Percentiles rank a stretch among this genome's conserved stretches.
Conservation (phyloP, 331 rosid genomes). For the Arachis monticola region DNA sequence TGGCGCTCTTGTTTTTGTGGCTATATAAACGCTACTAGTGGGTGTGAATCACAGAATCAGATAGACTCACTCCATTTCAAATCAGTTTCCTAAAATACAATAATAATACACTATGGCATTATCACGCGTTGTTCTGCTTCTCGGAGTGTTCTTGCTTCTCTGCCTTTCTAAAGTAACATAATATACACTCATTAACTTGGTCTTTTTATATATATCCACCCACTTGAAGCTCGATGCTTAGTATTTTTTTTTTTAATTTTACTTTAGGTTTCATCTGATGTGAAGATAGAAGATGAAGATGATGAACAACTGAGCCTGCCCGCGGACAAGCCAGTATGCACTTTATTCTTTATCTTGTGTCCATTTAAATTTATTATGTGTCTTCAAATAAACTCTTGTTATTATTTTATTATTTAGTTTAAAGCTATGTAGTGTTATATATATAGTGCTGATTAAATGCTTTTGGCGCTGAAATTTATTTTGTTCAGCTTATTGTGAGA, state of each 20-base stretch:
- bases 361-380: not conserved
- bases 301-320: conserved; percentile 21
- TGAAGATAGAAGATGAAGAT: conserved; percentile 40
- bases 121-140: conserved; percentile 32
- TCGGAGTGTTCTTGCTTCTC: conserved; percentile 36
- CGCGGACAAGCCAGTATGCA: conserved; percentile 14
- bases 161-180: conserved; percentile 24
- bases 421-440: not conserved
- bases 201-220: not conserved
- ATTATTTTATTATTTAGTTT: too few species aligned
- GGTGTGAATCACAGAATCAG: too few species aligned
- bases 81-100: not conserved
- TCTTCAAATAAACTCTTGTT: too few species aligned
- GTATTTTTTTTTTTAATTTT: not conserved
- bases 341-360: not conserved
- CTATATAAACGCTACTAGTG: too few species aligned
- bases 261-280: conserved; percentile 56
- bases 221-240: not conserved
- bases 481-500: conserved; percentile 42
- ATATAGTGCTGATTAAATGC: not conserved
- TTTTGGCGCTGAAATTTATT: not conserved
- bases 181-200: conserved; percentile 5
- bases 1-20: too few species aligned
- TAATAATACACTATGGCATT: conserved; percentile 34
- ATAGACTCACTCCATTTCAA: not conserved